Conservation (phyloP, 192 early-diverging fungal genomes). For the Mortierella alpina region DNA sequence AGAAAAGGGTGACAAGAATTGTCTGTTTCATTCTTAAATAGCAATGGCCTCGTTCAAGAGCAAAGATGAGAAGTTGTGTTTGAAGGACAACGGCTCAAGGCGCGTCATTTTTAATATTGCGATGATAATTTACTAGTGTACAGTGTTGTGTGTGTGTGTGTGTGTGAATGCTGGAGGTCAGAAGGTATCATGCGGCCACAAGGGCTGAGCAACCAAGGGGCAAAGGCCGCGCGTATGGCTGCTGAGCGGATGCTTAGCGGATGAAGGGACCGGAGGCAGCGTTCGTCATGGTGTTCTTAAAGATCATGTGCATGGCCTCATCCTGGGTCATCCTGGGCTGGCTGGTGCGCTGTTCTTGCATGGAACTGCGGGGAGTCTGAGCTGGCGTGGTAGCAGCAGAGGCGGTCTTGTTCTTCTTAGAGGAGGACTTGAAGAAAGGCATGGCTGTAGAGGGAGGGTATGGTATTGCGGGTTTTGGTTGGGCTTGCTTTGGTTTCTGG, state of each 20-base stretch:
- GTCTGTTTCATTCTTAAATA: too few species aligned
- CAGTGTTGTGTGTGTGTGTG: too few species aligned
- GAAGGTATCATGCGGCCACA: neutral
- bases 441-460: neutral
- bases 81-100: neutral
- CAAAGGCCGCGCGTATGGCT: neutral
- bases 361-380: conserved; percentile 31
- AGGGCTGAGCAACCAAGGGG: neutral
- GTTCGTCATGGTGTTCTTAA: conserved; percentile 18
- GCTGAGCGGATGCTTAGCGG: conserved; percentile 14
- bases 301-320: conserved; percentile 10
- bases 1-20: neutral
- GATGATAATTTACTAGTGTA: neutral
- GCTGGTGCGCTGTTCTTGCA: conserved; percentile 16
- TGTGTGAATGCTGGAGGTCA: neutral
- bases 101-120: neutral
- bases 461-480: neutral
- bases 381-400: conserved; percentile 28
- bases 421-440: conserved; percentile 16
- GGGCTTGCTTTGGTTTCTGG: neutral
- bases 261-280: conserved; percentile 24
- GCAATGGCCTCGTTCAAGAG: too few species aligned
- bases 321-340: conserved; percentile 28
- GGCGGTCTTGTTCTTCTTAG: conserved; percentile 28
- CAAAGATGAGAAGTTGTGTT: too few species aligned